Percentiles rank a stretch among this genome's conserved stretches.
These are phyloP conservation scores for Naganishia kalamii DNA, from an alignment of 768 basidiomycete species.

Conservation along the genomic window DNA sequence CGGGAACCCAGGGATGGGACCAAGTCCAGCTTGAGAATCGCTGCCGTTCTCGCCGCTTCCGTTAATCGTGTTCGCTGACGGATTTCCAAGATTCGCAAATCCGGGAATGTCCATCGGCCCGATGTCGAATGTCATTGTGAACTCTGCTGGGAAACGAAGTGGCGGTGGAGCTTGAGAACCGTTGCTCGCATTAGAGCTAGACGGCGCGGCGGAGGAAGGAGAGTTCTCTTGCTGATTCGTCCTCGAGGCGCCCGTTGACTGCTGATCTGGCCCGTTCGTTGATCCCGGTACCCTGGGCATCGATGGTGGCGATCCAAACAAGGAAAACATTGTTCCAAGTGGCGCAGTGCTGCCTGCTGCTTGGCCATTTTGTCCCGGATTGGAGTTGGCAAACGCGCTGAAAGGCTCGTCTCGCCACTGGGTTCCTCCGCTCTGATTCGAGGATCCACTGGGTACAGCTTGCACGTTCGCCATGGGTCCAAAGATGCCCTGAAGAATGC, in stretches of 20 bases:
- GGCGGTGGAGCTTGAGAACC: no score
- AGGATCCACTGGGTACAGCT: background rate
- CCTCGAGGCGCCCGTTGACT: background rate
- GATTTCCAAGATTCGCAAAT: no score
- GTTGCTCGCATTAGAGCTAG: no score
- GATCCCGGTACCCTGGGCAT: background rate
- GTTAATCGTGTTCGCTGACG: no score
- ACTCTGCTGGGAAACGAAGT: background rate
- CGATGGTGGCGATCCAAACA: background rate
- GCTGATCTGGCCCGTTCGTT: background rate
- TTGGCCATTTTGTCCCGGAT: background rate
- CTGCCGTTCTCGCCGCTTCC: no score
- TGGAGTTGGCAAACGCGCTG: background rate
- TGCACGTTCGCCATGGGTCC: background rate
- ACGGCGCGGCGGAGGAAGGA: background rate
- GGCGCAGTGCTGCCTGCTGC: background rate
- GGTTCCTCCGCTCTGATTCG: background rate
- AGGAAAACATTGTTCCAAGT: background rate
- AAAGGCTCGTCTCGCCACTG: background rate
- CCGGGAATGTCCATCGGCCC: background rate
- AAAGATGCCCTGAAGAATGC: background rate
- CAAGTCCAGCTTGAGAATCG: no score
- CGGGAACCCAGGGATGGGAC: no score
- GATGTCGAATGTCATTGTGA: constrained; percentile 4
- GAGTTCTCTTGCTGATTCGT: no score